Conservation (phyloP, 108 stramenopile species). For the Mediolabrus comicus region DNA sequence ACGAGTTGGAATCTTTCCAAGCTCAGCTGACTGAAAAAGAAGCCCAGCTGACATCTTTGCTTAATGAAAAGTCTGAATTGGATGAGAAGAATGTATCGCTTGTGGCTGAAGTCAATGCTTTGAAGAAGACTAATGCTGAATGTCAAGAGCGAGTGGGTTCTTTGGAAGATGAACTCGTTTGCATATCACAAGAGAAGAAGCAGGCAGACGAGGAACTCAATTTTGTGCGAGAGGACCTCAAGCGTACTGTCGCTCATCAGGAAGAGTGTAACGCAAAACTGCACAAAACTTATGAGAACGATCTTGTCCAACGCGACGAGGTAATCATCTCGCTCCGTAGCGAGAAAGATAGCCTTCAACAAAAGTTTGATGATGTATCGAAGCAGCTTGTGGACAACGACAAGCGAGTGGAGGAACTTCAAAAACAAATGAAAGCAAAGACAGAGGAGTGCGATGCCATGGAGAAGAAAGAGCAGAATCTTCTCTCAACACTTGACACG, state of each 20-base stretch:
- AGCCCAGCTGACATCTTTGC: slow-evolving; percentile 19
- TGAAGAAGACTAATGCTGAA: slow-evolving; percentile 21
- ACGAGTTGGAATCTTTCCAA: slow-evolving; percentile 12
- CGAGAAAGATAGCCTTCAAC: not conserved
- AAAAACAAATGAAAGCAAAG: not conserved
- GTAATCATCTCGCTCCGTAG: not conserved
- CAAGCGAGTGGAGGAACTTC: not conserved
- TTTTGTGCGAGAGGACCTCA: not conserved
- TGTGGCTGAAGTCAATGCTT: slow-evolving; percentile 18
- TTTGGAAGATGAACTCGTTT: not conserved
- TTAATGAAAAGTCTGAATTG: slow-evolving; percentile 23
- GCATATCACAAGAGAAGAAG: not conserved
- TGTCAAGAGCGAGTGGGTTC: not conserved
- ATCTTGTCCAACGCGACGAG: not conserved
- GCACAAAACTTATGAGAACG: not conserved
- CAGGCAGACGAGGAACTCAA: not conserved
- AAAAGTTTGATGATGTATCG: not conserved
- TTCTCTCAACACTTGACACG: not conserved
- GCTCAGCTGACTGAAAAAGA: slow-evolving; percentile 35
- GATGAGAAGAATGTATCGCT: slow-evolving; percentile 17
- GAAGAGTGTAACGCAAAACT: not conserved
- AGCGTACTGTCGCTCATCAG: not conserved
- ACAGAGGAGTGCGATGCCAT: not conserved
- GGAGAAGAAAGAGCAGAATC: not conserved
- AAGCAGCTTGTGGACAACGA: not conserved